Conservation (phyloP, 1,284 basidiomycete species). For the Garcileccinum viscosum region DNA sequence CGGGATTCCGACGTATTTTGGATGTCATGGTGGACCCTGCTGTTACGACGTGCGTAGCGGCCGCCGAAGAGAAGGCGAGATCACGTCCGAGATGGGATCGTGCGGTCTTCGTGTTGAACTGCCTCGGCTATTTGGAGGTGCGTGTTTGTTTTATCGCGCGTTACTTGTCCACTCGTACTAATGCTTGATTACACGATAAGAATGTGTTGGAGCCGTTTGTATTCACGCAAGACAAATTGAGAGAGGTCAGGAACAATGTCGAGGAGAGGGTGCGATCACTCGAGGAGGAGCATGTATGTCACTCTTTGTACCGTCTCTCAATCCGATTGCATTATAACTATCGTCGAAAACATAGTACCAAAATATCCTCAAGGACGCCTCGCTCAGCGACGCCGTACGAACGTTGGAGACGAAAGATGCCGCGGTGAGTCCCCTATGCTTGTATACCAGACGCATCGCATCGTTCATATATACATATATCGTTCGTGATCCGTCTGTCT, state of each 20-base stretch:
- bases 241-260: slow-evolving; percentile 65
- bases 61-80: slow-evolving; percentile 70
- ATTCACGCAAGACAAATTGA: slow-evolving; percentile 73
- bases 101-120: slow-evolving; percentile 85
- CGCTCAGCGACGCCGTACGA: slow-evolving; percentile 69
- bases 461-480: slow-evolving; percentile 1
- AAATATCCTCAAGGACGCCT: slow-evolving; percentile 75
- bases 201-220: slow-evolving; percentile 73
- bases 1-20: slow-evolving; percentile 65
- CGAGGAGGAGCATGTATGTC: slow-evolving; percentile 81
- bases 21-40: slow-evolving; percentile 86
- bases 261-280: slow-evolving; percentile 69
- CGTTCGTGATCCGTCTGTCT: background rate
- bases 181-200: slow-evolving; percentile 44
- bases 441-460: background rate
- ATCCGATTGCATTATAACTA: background rate
- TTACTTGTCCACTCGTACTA: background rate
- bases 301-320: background rate
- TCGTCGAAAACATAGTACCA: slow-evolving; percentile 57
- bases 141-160: background rate
- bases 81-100: slow-evolving; percentile 73
- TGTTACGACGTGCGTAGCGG: slow-evolving; percentile 74
- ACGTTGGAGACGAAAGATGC: slow-evolving; percentile 60
- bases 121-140: slow-evolving; percentile 80
- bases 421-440: slow-evolving; percentile 52